Percentiles rank a stretch among this genome's conserved stretches.
These are phyloP conservation scores for Metarhizium brunneum DNA, from an alignment of 2,329 filamentous ascomycete species.

Conservation along the genomic window DNA sequence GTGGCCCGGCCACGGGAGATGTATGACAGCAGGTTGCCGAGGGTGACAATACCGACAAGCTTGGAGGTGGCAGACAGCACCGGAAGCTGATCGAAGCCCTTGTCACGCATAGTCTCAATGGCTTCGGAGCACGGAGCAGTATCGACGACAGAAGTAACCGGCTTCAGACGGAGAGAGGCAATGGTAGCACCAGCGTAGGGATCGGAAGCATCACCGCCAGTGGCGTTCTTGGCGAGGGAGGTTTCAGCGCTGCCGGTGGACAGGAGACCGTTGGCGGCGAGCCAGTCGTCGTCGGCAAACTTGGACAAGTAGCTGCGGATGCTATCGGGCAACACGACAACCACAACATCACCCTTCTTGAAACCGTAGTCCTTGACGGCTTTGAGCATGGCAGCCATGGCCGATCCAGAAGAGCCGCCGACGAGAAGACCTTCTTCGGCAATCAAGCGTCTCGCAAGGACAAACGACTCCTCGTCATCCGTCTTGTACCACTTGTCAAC, in stretches of 20 bases:
- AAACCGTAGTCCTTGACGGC: constrained; percentile 71
- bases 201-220: constrained; percentile 39
- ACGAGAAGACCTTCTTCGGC: constrained; percentile 89
- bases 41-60: constrained; percentile 85
- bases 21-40: constrained; percentile 88
- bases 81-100: constrained; percentile 94
- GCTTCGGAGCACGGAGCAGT: constrained; percentile 71
- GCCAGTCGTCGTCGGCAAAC: constrained; percentile 98
- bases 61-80: constrained; percentile 63
- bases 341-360: constrained; percentile 75
- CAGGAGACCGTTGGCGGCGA: constrained; percentile 89
- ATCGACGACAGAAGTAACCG: constrained; percentile 74
- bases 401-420: constrained; percentile 87
- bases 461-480: constrained; percentile 83
- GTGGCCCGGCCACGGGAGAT: constrained; percentile 76
- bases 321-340: constrained; percentile 88
- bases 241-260: constrained; percentile 45
- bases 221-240: constrained; percentile 28
- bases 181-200: constrained; percentile 74
- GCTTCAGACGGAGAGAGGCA: constrained; percentile 77
- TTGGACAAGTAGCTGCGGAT: constrained; percentile 97
- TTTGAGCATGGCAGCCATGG: constrained; percentile 71
- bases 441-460: constrained; percentile 81
- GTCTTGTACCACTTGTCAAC: constrained; percentile 99
- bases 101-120: constrained; percentile 96